Evolutionary conservation across 1,284 basidiomycete genomes (phyloP).

Genomic region (Athelia psychrophila): DNA sequence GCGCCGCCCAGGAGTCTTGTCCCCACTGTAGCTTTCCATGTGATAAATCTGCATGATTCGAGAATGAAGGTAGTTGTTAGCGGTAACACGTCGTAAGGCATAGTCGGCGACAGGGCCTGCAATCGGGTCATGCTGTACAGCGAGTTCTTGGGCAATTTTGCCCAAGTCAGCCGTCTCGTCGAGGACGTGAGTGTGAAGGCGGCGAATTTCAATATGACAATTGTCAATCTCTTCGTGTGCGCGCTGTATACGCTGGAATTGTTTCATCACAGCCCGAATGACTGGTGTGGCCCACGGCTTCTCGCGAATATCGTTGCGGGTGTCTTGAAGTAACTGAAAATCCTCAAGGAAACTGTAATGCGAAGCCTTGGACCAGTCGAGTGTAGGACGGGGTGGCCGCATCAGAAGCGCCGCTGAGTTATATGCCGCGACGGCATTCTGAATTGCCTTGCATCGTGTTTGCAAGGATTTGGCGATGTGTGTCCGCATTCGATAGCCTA

Average conservation of each 20-base stretch:
- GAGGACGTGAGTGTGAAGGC: neutral
- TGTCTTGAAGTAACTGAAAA: conserved; percentile 30
- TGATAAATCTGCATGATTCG: neutral
- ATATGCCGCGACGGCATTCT: conserved; percentile 20
- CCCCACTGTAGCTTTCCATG: neutral
- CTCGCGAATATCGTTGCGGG: conserved; percentile 22
- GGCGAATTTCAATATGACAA: neutral
- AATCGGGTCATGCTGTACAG: neutral
- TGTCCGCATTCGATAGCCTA: conserved; percentile 25
- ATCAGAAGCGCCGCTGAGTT: conserved; percentile 19
- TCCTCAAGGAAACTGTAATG: conserved; percentile 34
- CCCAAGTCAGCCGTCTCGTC: neutral
- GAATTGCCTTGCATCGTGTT: conserved; percentile 20
- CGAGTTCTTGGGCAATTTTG: neutral
- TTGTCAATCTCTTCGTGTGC: conserved; percentile 30
- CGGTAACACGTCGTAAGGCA: neutral
- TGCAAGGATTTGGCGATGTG: conserved; percentile 28
- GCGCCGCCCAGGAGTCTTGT: neutral
- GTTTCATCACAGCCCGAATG: conserved; percentile 21
- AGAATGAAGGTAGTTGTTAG: neutral
- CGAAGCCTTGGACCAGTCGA: conserved; percentile 25
- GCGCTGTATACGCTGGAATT: conserved; percentile 21
- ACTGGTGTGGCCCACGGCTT: conserved; percentile 26
- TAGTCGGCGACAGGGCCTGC: neutral
- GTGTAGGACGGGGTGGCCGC: conserved; percentile 17